Evolutionary conservation across 2,329 filamentous ascomycete genomes (phyloP).

Genomic region (Calonectria henricotiae): DNA sequence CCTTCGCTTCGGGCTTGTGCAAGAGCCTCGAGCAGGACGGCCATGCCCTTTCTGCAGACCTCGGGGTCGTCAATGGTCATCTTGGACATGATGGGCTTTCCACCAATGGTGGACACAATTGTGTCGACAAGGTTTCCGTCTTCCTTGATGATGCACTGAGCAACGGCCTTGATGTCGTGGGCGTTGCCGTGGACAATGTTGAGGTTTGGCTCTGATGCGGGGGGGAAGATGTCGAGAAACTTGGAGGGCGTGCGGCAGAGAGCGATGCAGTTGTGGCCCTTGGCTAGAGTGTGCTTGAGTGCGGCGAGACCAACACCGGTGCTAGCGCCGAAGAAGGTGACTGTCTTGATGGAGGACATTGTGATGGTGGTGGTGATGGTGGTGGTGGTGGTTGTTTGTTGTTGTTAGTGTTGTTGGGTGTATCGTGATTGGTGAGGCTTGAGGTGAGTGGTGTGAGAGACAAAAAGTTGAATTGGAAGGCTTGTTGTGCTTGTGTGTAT

Average conservation of each 20-base stretch:
- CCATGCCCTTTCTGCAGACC: slow-evolving; percentile 66
- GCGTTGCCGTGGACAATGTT: slow-evolving; percentile 66
- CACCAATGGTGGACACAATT: slow-evolving; percentile 68
- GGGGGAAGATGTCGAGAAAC: slow-evolving; percentile 60
- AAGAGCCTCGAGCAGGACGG: slow-evolving; percentile 62
- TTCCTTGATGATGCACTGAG: slow-evolving; percentile 55
- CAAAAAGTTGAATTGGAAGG: neutral
- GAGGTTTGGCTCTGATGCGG: slow-evolving; percentile 58
- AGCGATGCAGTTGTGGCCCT: slow-evolving; percentile 60
- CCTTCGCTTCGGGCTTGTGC: slow-evolving; percentile 51
- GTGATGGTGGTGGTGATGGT: neutral
- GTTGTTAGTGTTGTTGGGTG: neutral
- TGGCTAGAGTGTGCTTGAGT: slow-evolving; percentile 20
- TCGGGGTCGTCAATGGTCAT: slow-evolving; percentile 63
- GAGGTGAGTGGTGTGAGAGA: neutral
- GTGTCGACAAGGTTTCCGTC: slow-evolving; percentile 60
- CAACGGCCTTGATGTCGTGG: slow-evolving; percentile 60
- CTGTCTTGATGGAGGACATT: slow-evolving; percentile 6
- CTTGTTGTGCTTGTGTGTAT: neutral
- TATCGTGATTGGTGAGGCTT: neutral
- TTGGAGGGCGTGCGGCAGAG: slow-evolving; percentile 69
- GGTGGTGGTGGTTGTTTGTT: too few species aligned
- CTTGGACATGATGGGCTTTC: slow-evolving; percentile 53
- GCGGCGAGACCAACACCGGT: slow-evolving; percentile 17
- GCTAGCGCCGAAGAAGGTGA: slow-evolving; percentile 18